These are phyloP conservation scores for Exophiala aquamarina DNA, from an alignment of 2,329 filamentous ascomycete species.

Conservation along the genomic window DNA sequence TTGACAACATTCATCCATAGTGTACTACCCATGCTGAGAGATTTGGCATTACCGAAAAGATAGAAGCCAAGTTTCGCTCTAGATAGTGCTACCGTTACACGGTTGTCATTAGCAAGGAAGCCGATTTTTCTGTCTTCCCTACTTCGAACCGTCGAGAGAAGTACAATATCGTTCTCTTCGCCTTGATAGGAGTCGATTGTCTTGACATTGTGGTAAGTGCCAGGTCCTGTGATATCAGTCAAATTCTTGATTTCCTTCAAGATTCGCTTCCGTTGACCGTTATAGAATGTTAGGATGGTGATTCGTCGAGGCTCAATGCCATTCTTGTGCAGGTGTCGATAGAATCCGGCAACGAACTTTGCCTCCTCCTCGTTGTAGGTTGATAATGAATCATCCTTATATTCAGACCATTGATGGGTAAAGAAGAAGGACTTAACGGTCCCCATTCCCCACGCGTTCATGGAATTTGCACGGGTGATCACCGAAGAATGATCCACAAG, in stretches of 20 bases:
- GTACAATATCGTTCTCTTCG: constrained; percentile 81
- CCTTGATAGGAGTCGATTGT: constrained; percentile 91
- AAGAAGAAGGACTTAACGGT: constrained; percentile 61
- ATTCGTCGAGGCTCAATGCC: constrained; percentile 62
- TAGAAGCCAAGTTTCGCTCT: constrained; percentile 79
- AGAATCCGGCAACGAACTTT: constrained; percentile 71
- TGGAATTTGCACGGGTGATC: constrained; percentile 45
- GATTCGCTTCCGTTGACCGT: constrained; percentile 72
- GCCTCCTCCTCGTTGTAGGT: constrained; percentile 72
- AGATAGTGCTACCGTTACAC: constrained; percentile 63
- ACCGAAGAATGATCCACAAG: constrained; percentile 61
- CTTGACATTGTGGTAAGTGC: constrained; percentile 59
- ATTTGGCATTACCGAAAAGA: constrained; percentile 73
- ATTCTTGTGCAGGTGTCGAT: constrained; percentile 70
- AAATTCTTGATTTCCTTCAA: constrained; percentile 46
- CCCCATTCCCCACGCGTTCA: constrained; percentile 52
- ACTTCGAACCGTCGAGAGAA: constrained; percentile 78
- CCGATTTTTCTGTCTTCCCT: constrained; percentile 61
- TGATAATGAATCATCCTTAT: constrained; percentile 62
- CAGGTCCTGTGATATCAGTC: constrained; percentile 43
- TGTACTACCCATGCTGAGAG: constrained; percentile 46
- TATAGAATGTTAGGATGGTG: constrained; percentile 85
- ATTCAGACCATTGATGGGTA: constrained; percentile 65
- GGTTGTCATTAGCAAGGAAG: constrained; percentile 68
- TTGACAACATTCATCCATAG: constrained; percentile 54